Evolutionary conservation across 306 rosid species (phyloP).

Genomic region (Sicyos edulis): DNA sequence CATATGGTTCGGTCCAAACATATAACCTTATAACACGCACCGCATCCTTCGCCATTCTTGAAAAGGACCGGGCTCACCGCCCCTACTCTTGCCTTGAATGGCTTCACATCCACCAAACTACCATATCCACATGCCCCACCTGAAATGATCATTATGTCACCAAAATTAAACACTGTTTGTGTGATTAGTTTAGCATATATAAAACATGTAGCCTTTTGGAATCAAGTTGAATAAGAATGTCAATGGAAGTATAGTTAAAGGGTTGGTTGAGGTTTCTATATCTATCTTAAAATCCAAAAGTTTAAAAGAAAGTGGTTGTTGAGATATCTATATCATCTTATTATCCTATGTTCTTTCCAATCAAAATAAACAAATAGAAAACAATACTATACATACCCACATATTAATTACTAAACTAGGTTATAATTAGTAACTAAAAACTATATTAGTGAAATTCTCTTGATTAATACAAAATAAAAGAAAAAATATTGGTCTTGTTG

Average conservation of each 20-base stretch:
- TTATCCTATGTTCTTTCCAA: too few species aligned
- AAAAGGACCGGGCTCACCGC: slow-evolving; percentile 75
- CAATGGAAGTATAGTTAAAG: not conserved
- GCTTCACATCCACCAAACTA: slow-evolving; percentile 67
- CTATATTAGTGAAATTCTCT: too few species aligned
- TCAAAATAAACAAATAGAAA: too few species aligned
- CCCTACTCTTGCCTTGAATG: slow-evolving; percentile 67
- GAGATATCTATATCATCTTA: not conserved
- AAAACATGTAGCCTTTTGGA: not conserved
- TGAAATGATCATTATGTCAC: not conserved
- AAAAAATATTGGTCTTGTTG: too few species aligned
- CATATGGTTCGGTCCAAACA: slow-evolving; percentile 64
- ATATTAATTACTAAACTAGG: too few species aligned
- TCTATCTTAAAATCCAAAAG: slow-evolving; percentile 1
- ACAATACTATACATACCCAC: too few species aligned
- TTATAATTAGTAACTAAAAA: too few species aligned
- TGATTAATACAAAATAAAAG: too few species aligned
- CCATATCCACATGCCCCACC: slow-evolving; percentile 98
- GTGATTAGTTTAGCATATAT: not conserved
- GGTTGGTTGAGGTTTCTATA: not conserved
- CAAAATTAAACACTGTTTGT: not conserved
- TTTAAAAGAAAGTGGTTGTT: not conserved
- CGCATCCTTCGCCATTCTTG: slow-evolving; percentile 78
- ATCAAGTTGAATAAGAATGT: not conserved
- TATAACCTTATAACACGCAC: slow-evolving; percentile 75